Percentiles rank a stretch among this genome's conserved stretches.
phyloP scores from a whole-genome alignment of 768 basidiomycete genomes.

The Jaapia argillacea region DNA sequence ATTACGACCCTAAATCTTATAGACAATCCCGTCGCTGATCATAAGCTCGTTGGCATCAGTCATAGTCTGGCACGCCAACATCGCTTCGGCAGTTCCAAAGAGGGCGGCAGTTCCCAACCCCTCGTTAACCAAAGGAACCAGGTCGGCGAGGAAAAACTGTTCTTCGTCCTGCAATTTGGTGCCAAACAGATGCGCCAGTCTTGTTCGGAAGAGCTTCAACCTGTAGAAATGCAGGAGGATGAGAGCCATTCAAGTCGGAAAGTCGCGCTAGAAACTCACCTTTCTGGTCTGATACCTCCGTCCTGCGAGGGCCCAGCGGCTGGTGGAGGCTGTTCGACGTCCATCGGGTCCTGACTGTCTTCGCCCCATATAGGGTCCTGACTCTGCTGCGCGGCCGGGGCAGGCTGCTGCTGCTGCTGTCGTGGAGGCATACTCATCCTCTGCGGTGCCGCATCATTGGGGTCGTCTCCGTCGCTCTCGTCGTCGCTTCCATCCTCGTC shows the following conservation, averaged over 20 bases:
- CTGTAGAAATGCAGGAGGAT: constrained; percentile 28
- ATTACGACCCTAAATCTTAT: constrained; percentile 52
- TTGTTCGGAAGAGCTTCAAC: constrained; percentile 69
- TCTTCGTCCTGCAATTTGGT: constrained; percentile 67
- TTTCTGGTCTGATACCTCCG: constrained; percentile 39
- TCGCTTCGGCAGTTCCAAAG: constrained; percentile 79
- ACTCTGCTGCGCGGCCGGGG: constrained; percentile 18
- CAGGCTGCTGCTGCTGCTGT: constrained; percentile 16
- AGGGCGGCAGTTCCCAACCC: constrained; percentile 57
- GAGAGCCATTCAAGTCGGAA: no score
- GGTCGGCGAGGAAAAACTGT: constrained; percentile 55
- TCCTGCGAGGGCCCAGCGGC: constrained; percentile 25
- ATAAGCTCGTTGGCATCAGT: constrained; percentile 73
- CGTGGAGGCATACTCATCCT: constrained; percentile 42
- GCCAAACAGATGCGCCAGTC: constrained; percentile 63
- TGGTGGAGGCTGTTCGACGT: constrained; percentile 30
- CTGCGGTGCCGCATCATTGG: constrained; percentile 31
- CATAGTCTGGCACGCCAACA: constrained; percentile 65
- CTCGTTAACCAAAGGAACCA: constrained; percentile 69
- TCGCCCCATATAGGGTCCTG: constrained; percentile 60
- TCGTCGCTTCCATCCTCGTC: constrained; percentile 42
- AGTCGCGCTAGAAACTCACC: constrained; percentile 32
- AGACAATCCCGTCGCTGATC: constrained; percentile 80
- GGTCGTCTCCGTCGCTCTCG: constrained; percentile 38
- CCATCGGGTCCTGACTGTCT: constrained; percentile 62